phyloP scores from a whole-genome alignment of 805 yeast genomes.

The Candida takata region DNA sequence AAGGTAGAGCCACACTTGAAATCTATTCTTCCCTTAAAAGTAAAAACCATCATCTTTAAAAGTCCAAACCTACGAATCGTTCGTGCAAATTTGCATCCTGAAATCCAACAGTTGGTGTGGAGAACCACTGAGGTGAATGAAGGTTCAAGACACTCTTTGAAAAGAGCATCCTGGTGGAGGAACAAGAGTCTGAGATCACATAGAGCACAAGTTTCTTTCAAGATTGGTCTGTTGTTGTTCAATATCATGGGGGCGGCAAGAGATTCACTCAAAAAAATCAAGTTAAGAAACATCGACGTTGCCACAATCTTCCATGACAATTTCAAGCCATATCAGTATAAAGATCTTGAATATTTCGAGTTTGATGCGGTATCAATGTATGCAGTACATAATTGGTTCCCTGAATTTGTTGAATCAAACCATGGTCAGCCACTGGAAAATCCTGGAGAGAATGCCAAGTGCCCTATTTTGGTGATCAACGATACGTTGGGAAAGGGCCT shows the following conservation, averaged over 20 bases:
- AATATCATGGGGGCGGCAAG: neutral
- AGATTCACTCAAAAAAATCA: neutral
- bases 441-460: too few relatives aligned
- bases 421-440: too few relatives aligned
- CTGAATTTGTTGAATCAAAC: neutral
- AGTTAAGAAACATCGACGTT: neutral
- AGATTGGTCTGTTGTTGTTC: neutral
- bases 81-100: neutral
- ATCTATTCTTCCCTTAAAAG: too few relatives aligned
- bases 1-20: neutral
- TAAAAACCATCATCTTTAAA: neutral
- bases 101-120: neutral
- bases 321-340: too few relatives aligned
- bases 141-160: neutral
- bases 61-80: neutral
- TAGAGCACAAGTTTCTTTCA: neutral
- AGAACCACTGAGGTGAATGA: neutral
- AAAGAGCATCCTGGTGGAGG: neutral
- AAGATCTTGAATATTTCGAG: too few relatives aligned
- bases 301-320: neutral
- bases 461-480: too few relatives aligned
- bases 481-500: too few relatives aligned
- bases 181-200: too few relatives aligned
- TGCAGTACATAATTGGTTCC: too few relatives aligned
- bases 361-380: too few relatives aligned